Evolutionary conservation across 2,329 filamentous ascomycete species (phyloP), one percentile per base, ranked within the genome.

Genomic region (Aureobasidium sp.): DNA sequence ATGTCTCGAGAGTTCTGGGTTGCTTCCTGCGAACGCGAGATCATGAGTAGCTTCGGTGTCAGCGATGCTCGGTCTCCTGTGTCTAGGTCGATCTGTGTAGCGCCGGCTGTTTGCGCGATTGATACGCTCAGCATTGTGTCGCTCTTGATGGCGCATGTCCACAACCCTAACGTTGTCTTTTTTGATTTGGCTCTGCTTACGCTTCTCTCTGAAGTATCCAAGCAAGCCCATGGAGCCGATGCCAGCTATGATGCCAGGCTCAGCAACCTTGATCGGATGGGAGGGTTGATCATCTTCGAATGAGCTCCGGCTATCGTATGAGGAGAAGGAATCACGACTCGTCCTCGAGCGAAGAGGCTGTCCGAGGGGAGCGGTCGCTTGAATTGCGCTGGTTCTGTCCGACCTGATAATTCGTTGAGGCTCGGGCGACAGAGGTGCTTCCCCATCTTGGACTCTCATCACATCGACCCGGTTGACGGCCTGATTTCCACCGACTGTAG

Each of bases 91-190:
- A 45, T 68, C 66, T 47, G 68, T 69, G 37, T 68, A 69, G 20
- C 70, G 70, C 22, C 52, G 55, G 12, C 61, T 61, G 27, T 63
- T 63, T 2, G 61, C 44, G 14, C 70, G 69, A 49, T 73, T 73
- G 65, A 69, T 73, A n/a, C 63, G 61, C 17, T 71, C 67, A 42
- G 72, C 69, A n/a, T 77, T 75, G 25, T 77, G 70, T n/a, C 78
- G 73, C 14, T 79, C 75, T 64, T 79, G 79, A 64, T 74, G 76
- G 59, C 77, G 77, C 62, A 82, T 73, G 48, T 78, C 78, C 56
- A 81, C 82, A 5, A 89, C 82, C 25, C 84, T 82, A 59, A 84
- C 81, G 66, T 86, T 79, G 61, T 87, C 83, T 61, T 72, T 84
- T 72, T 66, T 83, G 76, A 71, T 87, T 80, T 70, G 82, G 76